These are phyloP conservation scores for Colletotrichum paranaense DNA, from an alignment of 2,329 filamentous ascomycete genomes.

Conservation along the genomic window DNA sequence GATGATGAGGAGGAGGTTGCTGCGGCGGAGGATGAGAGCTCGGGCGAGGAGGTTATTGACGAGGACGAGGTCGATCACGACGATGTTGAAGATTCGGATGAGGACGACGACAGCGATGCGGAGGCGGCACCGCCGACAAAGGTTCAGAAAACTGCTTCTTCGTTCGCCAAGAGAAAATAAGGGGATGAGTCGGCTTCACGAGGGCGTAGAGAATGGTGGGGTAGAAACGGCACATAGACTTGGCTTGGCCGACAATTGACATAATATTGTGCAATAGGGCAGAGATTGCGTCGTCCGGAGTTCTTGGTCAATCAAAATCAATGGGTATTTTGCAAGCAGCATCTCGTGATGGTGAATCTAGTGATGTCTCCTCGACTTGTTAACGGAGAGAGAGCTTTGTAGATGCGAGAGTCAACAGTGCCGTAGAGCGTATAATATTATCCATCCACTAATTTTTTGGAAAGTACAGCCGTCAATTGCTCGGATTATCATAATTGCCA, in stretches of 20 bases:
- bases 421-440: too few relatives aligned
- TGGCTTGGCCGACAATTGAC: slow-evolving; percentile 35
- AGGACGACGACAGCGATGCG: slow-evolving; percentile 65
- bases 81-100: slow-evolving; percentile 66
- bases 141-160: slow-evolving; percentile 52
- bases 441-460: too few relatives aligned
- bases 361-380: not conserved
- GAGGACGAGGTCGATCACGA: slow-evolving; percentile 71
- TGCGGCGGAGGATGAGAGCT: slow-evolving; percentile 56
- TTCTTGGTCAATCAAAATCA: slow-evolving; percentile 24
- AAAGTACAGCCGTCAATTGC: too few relatives aligned
- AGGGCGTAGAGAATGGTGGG: not conserved
- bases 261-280: slow-evolving; percentile 34
- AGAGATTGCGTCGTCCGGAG: slow-evolving; percentile 23
- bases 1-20: slow-evolving; percentile 53
- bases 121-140: slow-evolving; percentile 61
- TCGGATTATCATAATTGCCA: too few relatives aligned
- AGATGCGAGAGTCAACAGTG: not conserved
- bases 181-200: not conserved
- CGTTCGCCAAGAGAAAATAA: slow-evolving; percentile 51
- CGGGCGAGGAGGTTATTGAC: slow-evolving; percentile 62
- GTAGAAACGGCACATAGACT: slow-evolving; percentile 35
- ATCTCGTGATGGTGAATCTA: not conserved
- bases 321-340: not conserved
- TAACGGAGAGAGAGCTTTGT: not conserved